Evolutionary conservation across 2,329 filamentous ascomycete genomes (phyloP).

Genomic region (Periconia digitata): DNA sequence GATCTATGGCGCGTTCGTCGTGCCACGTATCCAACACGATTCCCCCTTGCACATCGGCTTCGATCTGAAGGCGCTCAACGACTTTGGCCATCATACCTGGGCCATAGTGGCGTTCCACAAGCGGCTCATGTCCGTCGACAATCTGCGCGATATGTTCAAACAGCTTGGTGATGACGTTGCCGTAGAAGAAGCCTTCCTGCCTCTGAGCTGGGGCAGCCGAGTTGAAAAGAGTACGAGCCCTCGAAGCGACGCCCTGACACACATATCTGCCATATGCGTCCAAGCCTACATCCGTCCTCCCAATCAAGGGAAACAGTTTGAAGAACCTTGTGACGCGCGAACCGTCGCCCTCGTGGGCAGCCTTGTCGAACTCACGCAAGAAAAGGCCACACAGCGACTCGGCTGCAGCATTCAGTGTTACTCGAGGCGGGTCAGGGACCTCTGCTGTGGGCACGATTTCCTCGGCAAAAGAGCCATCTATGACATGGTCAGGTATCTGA

Average conservation of each 20-base stretch:
- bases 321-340: constrained; percentile 93
- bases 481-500: constrained; percentile 76
- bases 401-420: constrained; percentile 83
- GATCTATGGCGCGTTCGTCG: constrained; percentile 81
- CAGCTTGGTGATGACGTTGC: constrained; percentile 82
- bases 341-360: constrained; percentile 82
- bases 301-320: constrained; percentile 95
- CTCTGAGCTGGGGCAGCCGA: constrained; percentile 62
- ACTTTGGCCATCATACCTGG: constrained; percentile 91
- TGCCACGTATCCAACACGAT: constrained; percentile 95
- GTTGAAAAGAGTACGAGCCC: constrained; percentile 79
- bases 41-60: constrained; percentile 94
- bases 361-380: constrained; percentile 91
- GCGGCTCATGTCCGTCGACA: constrained; percentile 83
- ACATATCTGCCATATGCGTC: constrained; percentile 97
- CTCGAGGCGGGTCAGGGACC: constrained; percentile 85
- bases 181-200: constrained; percentile 87
- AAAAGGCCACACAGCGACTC: constrained; percentile 91
- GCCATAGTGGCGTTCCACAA: constrained; percentile 95
- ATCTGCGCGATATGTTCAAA: constrained; percentile 99
- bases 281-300: constrained; percentile 80
- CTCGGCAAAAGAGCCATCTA: constrained; percentile 82
- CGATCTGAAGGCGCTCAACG: constrained; percentile 87
- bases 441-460: constrained; percentile 94
- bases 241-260: constrained; percentile 86